These are phyloP conservation scores for Globisporangium viniferum DNA, from an alignment of 352 stramenopile genomes.

Conservation along the genomic window DNA sequence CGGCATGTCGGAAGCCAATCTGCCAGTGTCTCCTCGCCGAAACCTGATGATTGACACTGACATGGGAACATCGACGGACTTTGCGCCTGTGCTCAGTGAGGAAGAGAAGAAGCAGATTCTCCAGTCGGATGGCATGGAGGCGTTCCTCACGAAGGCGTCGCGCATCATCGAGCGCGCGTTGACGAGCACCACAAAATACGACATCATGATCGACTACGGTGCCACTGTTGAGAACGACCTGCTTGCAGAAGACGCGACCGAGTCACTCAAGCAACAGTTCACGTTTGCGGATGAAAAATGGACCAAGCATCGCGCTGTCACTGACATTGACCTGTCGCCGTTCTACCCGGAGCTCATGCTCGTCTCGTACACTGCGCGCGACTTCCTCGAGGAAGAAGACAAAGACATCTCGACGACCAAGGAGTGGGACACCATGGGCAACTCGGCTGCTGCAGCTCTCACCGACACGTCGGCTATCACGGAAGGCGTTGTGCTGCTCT, in stretches of 20 bases:
- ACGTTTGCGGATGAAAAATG: slow-evolving; percentile 78
- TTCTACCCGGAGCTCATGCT: slow-evolving; percentile 83
- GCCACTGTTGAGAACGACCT: slow-evolving; percentile 66
- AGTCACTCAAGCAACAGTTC: slow-evolving; percentile 71
- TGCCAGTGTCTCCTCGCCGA: slow-evolving; percentile 39
- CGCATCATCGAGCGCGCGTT: slow-evolving; percentile 78
- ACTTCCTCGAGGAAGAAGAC: slow-evolving; percentile 74
- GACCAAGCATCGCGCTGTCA: slow-evolving; percentile 78
- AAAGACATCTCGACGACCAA: slow-evolving; percentile 51
- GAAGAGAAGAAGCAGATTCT: slow-evolving; percentile 71
- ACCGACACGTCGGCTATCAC: slow-evolving; percentile 60
- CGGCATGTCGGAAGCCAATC: slow-evolving; percentile 23
- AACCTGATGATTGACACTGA: slow-evolving; percentile 52
- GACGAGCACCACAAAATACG: slow-evolving; percentile 71
- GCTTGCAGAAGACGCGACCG: slow-evolving; percentile 46
- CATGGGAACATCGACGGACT: slow-evolving; percentile 25
- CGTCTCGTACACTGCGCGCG: slow-evolving; percentile 57
- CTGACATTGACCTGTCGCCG: slow-evolving; percentile 77
- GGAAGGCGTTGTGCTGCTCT: slow-evolving; percentile 81
- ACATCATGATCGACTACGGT: slow-evolving; percentile 86
- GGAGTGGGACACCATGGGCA: slow-evolving; percentile 73
- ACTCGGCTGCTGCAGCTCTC: slow-evolving; percentile 42
- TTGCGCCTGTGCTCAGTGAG: slow-evolving; percentile 26
- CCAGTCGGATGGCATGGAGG: slow-evolving; percentile 72
- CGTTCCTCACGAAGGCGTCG: slow-evolving; percentile 73